phyloP scores from a whole-genome alignment of 768 basidiomycete species.

The Daedalea quercina region DNA sequence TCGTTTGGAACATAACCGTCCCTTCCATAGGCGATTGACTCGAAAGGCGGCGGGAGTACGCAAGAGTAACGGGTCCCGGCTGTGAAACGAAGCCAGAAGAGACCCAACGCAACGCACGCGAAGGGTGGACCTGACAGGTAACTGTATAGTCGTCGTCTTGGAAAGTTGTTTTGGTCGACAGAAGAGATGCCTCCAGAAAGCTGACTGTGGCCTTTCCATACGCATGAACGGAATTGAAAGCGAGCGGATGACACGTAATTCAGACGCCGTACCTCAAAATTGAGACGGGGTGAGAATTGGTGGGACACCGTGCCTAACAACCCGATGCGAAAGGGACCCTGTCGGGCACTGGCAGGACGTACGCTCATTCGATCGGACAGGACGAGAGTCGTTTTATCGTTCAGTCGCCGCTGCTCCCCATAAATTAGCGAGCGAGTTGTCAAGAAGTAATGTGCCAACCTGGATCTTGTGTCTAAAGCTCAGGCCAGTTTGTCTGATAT shows the following conservation, averaged over 20 bases:
- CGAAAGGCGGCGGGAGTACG: conserved; percentile 46
- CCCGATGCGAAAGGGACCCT: not conserved
- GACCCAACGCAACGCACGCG: conserved; percentile 17
- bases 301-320: conserved; percentile 68
- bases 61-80: conserved; percentile 26
- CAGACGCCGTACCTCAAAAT: conserved; percentile 27
- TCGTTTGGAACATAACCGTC: conserved; percentile 33
- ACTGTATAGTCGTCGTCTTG: conserved; percentile 41
- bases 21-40: conserved; percentile 41
- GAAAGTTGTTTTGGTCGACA: conserved; percentile 41
- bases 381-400: conserved; percentile 36
- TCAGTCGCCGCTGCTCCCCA: conserved; percentile 20
- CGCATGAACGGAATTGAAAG: too few species aligned
- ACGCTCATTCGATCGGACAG: conserved; percentile 28
- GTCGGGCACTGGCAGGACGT: too few species aligned
- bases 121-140: conserved; percentile 29
- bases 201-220: conserved; percentile 20
- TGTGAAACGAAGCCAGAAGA: not conserved
- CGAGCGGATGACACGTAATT: too few species aligned
- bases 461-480: conserved; percentile 37
- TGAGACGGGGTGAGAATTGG: conserved; percentile 63
- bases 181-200: conserved; percentile 27
- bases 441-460: conserved; percentile 25
- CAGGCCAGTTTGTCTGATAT: conserved; percentile 18
- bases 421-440: not conserved